Evolutionary conservation across 2,329 filamentous ascomycete species (phyloP).

Genomic region (Escovopsis weberi): DNA sequence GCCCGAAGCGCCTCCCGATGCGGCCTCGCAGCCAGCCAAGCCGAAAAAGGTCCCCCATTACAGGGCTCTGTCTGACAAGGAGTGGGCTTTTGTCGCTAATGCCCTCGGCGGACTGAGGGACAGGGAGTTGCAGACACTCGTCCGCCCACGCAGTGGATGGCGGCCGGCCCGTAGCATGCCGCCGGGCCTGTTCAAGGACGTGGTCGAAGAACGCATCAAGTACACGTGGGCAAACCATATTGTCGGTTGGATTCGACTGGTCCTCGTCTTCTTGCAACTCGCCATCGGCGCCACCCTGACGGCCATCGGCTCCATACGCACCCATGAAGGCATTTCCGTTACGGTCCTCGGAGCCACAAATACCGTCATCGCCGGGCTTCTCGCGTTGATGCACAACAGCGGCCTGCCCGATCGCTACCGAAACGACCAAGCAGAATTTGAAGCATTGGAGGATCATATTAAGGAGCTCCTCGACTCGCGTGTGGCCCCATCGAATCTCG

Average conservation of each 20-base stretch:
- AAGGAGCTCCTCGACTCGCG: slow-evolving; percentile 34
- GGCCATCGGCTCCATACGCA: slow-evolving; percentile 30
- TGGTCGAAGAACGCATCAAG: slow-evolving; percentile 29
- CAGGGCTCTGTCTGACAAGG: slow-evolving; percentile 27
- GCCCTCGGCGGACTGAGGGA: slow-evolving; percentile 32
- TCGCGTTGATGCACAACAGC: slow-evolving; percentile 39
- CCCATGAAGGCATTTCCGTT: slow-evolving; percentile 24
- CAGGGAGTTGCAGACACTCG: slow-evolving; percentile 26
- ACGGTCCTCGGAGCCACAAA: slow-evolving; percentile 36
- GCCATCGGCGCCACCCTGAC: slow-evolving; percentile 34
- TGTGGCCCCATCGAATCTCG: slow-evolving; percentile 26
- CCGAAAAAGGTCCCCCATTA: slow-evolving; percentile 11
- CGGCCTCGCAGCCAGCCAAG: neutral
- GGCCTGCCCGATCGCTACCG: slow-evolving; percentile 37
- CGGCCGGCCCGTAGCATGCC: slow-evolving; percentile 35
- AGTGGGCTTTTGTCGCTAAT: slow-evolving; percentile 33
- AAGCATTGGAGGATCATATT: slow-evolving; percentile 34
- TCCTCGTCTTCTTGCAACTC: slow-evolving; percentile 33
- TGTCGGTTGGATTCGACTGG: slow-evolving; percentile 28
- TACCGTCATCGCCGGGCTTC: slow-evolving; percentile 33
- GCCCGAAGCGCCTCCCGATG: slow-evolving; percentile 2
- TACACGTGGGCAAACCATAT: slow-evolving; percentile 30
- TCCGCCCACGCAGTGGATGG: slow-evolving; percentile 26
- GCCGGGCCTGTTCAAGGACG: slow-evolving; percentile 33
- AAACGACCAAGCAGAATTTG: slow-evolving; percentile 33